These are phyloP conservation scores for Oehlia diaphana DNA, from an alignment of 192 early-diverging fungal species.

Conservation along the genomic window DNA sequence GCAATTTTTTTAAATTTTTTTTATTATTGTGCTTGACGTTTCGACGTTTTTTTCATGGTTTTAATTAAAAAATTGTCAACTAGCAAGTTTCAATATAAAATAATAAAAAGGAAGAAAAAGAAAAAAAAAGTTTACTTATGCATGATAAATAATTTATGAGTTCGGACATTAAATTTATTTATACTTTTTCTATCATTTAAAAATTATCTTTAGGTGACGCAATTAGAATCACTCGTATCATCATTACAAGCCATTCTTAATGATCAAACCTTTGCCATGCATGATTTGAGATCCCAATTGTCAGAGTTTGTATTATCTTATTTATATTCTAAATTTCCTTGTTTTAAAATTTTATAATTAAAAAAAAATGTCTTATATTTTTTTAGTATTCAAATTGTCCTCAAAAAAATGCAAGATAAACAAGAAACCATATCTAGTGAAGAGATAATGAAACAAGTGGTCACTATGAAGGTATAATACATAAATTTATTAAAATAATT, in stretches of 20 bases:
- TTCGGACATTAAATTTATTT: too few relatives aligned
- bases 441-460: slow-evolving; percentile 34
- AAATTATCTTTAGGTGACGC: slow-evolving; percentile 34
- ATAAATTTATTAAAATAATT: too few relatives aligned
- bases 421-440: slow-evolving; percentile 39
- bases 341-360: not conserved
- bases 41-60: too few relatives aligned
- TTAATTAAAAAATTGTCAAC: not conserved
- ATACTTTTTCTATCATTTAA: too few relatives aligned
- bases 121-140: too few relatives aligned
- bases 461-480: slow-evolving; percentile 25
- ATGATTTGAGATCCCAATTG: slow-evolving; percentile 40
- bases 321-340: not conserved
- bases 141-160: too few relatives aligned
- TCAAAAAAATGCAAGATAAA: slow-evolving; percentile 36
- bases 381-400: slow-evolving; percentile 39
- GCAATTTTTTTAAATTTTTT: not conserved
- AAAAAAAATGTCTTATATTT: not conserved
- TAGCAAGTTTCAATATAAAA: not conserved
- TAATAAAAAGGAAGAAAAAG: too few relatives aligned
- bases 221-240: slow-evolving; percentile 37
- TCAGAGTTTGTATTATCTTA: slow-evolving; percentile 40
- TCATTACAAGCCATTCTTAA: slow-evolving; percentile 40
- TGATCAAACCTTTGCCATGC: slow-evolving; percentile 41
- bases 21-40: too few relatives aligned